phyloP scores from a whole-genome alignment of 805 yeast genomes.

The Cyberlindnera xishuangbannaensis region DNA sequence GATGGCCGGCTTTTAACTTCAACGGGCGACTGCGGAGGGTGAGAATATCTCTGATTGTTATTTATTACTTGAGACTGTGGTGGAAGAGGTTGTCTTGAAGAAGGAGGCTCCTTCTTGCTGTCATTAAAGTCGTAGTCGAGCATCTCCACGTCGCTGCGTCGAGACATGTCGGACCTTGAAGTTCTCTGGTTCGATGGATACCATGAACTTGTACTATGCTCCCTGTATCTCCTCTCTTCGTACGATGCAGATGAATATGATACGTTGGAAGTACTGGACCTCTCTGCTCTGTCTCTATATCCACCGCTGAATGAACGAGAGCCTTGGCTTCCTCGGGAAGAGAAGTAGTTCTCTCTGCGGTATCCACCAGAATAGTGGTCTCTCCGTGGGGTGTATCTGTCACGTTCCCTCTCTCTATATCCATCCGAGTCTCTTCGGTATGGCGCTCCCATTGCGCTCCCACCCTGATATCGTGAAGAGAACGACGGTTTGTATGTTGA shows the following conservation, averaged over 20 bases:
- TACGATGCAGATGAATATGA: slow-evolving; percentile 4
- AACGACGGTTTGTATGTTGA: slow-evolving; percentile 8
- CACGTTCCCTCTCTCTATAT: slow-evolving; percentile 1
- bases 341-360: slow-evolving; percentile 1
- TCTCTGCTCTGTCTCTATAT: slow-evolving; percentile 7
- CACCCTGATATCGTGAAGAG: slow-evolving; percentile 1
- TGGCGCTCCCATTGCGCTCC: background rate
- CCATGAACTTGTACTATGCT: slow-evolving; percentile 4
- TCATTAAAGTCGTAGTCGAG: no score
- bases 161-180: no score
- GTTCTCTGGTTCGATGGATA: slow-evolving; percentile 3
- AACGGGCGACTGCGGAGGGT: no score
- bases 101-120: no score
- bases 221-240: slow-evolving; percentile 13
- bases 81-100: no score
- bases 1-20: no score
- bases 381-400: slow-evolving; percentile 1
- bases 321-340: slow-evolving; percentile 1
- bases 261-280: slow-evolving; percentile 3
- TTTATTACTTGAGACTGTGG: no score
- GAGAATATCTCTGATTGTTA: no score
- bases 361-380: background rate
- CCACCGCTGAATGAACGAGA: slow-evolving; percentile 3
- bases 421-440: slow-evolving; percentile 1
- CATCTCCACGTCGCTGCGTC: no score